These are phyloP conservation scores for Diospyros kaki DNA, from an alignment of 148 eudicot species.

Conservation along the genomic window DNA sequence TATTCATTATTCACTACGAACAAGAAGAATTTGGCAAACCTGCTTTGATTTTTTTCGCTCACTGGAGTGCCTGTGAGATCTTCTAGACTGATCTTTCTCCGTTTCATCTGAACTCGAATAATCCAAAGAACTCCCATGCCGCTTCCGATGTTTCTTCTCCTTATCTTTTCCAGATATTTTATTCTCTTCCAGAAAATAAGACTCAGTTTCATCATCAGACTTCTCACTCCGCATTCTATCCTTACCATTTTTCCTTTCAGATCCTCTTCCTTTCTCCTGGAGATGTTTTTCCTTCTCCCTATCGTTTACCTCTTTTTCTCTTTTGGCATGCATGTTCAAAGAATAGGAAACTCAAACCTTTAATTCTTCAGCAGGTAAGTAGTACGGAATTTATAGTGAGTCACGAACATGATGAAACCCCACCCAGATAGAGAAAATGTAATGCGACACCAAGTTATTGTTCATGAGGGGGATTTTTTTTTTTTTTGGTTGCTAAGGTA, in stretches of 20 bases:
- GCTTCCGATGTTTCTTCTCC: conserved; percentile 61
- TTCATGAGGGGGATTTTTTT: neutral
- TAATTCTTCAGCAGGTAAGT: neutral
- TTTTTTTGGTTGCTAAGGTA: too few species aligned
- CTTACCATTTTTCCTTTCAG: conserved; percentile 41
- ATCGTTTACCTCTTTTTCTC: conserved; percentile 53
- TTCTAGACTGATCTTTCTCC: conserved; percentile 57
- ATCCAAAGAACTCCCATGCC: conserved; percentile 43
- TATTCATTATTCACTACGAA: neutral
- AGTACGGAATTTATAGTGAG: neutral
- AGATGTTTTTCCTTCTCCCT: conserved; percentile 62
- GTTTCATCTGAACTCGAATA: conserved; percentile 51
- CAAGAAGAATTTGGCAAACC: conserved; percentile 33
- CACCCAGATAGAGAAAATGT: too few species aligned
- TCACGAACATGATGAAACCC: neutral
- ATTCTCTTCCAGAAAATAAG: conserved; percentile 35
- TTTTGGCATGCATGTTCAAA: conserved; percentile 51
- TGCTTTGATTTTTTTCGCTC: conserved; percentile 67
- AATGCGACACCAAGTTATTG: neutral
- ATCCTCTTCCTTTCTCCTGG: conserved; percentile 58
- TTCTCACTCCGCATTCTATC: conserved; percentile 53
- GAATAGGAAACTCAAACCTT: neutral
- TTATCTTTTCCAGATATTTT: conserved; percentile 58
- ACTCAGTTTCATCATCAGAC: conserved; percentile 27
- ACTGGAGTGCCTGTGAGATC: conserved; percentile 55